Evolutionary conservation across 2,329 filamentous ascomycete species (phyloP), one percentile per base, ranked within the genome.

Genomic region (Diplocarpon rosae): DNA sequence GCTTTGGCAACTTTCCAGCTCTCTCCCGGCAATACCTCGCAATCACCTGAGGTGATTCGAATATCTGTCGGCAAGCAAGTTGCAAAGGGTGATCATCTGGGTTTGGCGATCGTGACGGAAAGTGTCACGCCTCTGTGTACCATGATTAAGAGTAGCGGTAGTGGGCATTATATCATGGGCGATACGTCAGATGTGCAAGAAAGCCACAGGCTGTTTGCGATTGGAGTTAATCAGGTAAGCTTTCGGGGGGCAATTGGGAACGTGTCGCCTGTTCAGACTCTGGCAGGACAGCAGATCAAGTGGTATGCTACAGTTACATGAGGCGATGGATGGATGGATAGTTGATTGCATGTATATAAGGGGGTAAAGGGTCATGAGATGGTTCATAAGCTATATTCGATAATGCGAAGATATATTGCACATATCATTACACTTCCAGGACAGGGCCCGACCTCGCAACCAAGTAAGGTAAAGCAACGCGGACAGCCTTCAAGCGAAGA

Each of bases 101-200:
- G 53, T 0, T 30, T 57, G 6, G 53, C 49, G 4, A 33, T 57
- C 20, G 38, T 42, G n/a, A 52, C 42, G 5, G 12, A n/a, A 10
- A 50, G 53, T 12, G 39, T 42, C 1, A 52, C 51, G 16, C 47
- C 50, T 2, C 33, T 54, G 5, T 56, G 54, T n/a, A 48, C 44
- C 4, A 14, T 50, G 15, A 27, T 54, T 14, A 10, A 32, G 13
- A 42, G 31, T 13, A 37, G 20, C 8, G 30, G 27, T 36, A 27
- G 20, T 1, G 15, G 46, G 13, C 32, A 45, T 39, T 27, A 2
- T 13, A 15, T 32, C 7, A 27, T 28, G 14, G 6, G 12, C 9
- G 13, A 13, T 12, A 14, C 2, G 13, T 24, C 24, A 20, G 15
- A 11, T 27, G 13, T 24, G 20, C 42, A 28, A 2, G 45, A 43